phyloP scores from a whole-genome alignment of 176 grass and related monocot species.

The Stipa capillata region DNA sequence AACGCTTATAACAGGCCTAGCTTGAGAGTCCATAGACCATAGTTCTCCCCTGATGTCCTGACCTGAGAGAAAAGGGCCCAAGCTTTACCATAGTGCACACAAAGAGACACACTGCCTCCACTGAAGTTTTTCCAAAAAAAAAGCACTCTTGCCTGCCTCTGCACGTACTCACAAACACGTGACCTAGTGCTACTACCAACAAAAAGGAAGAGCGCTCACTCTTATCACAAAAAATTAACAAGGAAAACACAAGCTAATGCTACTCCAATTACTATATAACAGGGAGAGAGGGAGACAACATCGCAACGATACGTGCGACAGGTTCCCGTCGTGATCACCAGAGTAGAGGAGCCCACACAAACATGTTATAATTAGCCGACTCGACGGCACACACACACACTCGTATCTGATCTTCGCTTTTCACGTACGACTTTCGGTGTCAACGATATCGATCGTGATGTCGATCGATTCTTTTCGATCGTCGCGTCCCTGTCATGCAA shows the following conservation, averaged over 20 bases:
- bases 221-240: too few relatives aligned
- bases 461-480: conserved; percentile 22
- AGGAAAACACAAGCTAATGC: neutral
- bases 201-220: neutral
- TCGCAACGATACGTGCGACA: conserved; percentile 22
- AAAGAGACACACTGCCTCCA: neutral
- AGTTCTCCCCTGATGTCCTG: neutral
- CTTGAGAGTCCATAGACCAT: too few relatives aligned
- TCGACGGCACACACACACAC: neutral
- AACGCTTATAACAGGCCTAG: too few relatives aligned
- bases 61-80: conserved; percentile 7
- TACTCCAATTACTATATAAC: neutral
- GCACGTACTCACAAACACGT: neutral
- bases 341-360: conserved; percentile 13
- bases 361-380: too few relatives aligned
- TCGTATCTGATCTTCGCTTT: conserved; percentile 21
- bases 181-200: neutral
- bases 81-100: neutral
- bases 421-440: conserved; percentile 45
- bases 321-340: conserved; percentile 45
- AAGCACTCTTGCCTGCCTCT: neutral
- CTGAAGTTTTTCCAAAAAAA: neutral
- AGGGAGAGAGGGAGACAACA: neutral
- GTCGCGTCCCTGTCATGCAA: conserved; percentile 22
- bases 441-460: conserved; percentile 20